These are phyloP conservation scores for Simplicillium aogashimaense DNA, from an alignment of 2,329 filamentous ascomycete species.

Conservation along the genomic window DNA sequence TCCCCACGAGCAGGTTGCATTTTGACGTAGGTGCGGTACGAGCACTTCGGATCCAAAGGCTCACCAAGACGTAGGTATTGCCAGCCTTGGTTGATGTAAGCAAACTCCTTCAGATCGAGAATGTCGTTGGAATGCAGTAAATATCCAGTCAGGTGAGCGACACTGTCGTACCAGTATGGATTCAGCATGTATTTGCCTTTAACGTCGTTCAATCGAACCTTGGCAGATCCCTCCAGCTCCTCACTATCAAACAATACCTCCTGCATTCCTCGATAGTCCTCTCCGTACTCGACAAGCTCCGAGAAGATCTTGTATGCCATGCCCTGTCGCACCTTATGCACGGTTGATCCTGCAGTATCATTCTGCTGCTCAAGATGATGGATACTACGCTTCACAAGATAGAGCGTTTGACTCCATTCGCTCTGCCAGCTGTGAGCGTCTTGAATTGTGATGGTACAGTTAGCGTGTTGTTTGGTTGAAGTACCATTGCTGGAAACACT, in stretches of 20 bases:
- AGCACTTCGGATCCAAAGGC: conserved; percentile 31
- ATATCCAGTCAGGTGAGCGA: conserved; percentile 47
- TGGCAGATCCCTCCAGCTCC: not conserved
- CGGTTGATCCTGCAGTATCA: no score
- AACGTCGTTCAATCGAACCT: not conserved
- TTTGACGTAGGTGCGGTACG: conserved; percentile 20
- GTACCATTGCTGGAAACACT: no score
- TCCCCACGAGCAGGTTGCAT: not conserved
- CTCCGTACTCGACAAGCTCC: not conserved
- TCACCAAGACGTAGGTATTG: conserved; percentile 39
- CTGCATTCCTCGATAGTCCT: not conserved
- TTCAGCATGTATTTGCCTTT: conserved; percentile 29
- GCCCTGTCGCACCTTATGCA: not conserved
- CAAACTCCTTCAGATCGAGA: conserved; percentile 41
- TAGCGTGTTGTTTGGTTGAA: no score
- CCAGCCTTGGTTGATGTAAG: conserved; percentile 50
- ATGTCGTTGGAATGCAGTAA: conserved; percentile 45
- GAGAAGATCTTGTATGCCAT: not conserved
- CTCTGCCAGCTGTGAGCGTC: no score
- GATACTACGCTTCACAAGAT: no score
- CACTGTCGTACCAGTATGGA: conserved; percentile 45
- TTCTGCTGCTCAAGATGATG: no score
- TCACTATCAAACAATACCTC: not conserved
- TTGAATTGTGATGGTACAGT: no score
- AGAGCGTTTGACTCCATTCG: no score